These are phyloP conservation scores for Amaranthus hypochondriacus DNA, from an alignment of 148 eudicot species.

Conservation along the genomic window DNA sequence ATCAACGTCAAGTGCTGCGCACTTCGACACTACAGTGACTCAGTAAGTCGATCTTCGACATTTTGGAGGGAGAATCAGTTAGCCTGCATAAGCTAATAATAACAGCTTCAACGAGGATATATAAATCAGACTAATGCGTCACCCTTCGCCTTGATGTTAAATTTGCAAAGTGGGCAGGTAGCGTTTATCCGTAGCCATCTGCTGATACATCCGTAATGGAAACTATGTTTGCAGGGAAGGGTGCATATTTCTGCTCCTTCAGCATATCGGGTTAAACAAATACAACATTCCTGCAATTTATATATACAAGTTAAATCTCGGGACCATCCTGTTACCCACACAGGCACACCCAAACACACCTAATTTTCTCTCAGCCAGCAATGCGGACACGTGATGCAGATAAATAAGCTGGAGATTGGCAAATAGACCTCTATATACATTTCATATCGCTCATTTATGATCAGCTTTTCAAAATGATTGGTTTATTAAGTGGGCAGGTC, in stretches of 20 bases:
- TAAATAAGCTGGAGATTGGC: neutral
- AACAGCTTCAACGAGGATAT: slow-evolving; percentile 8
- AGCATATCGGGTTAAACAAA: slow-evolving; percentile 52
- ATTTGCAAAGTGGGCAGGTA: slow-evolving; percentile 73
- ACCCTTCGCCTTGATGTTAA: slow-evolving; percentile 47
- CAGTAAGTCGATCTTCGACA: neutral
- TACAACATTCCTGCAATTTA: slow-evolving; percentile 62
- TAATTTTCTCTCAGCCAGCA: too few relatives aligned
- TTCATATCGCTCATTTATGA: neutral
- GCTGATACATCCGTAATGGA: slow-evolving; percentile 56
- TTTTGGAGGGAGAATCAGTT: neutral
- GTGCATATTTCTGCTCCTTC: slow-evolving; percentile 63
- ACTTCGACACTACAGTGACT: neutral
- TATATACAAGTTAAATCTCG: neutral
- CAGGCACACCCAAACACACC: neutral
- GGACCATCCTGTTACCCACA: neutral
- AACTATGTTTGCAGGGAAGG: slow-evolving; percentile 77
- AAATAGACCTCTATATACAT: neutral
- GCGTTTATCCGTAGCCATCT: slow-evolving; percentile 75
- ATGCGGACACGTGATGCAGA: neutral
- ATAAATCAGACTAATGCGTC: slow-evolving; percentile 43
- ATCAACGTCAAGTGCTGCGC: neutral
- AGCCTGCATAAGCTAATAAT: slow-evolving; percentile 4
- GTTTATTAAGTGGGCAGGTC: neutral
- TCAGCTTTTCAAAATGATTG: neutral